Base-by-base conservation (phyloP, 2,329 filamentous ascomycete species). In the Lachnellula subtilissima region DNA sequence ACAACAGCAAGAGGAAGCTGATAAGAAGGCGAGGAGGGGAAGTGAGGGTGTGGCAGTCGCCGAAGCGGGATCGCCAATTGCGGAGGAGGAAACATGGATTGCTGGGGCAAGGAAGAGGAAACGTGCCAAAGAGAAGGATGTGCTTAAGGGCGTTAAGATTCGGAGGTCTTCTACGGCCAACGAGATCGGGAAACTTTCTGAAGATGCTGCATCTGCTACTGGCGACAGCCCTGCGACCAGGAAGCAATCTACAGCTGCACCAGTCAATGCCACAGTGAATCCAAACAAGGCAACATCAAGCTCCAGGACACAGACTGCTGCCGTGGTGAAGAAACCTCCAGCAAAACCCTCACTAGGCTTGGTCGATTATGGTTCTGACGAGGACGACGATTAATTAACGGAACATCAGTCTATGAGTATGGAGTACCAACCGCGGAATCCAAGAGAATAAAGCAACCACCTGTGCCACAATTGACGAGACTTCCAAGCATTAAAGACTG, bases 341-440 rank as follows among this genome's bases (percentile, higher is more conserved):
- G 42, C 55, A 6, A 67, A 67, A 11, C 42, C 51, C 19, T 55
- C 69, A 7, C 51, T 76, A 47, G 75, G 74, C 0, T 65, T 85
- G 40, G 81, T 84, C 12, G 76, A 74, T 55, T 85, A 85, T 60
- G 81, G 76, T 5, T 85, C 81, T 1, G 81, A 83, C 47, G 74
- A 76, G 17, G 77, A 79, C 45, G 76, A 79, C 22, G 70, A 67
- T 66, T 62, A 58, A 47, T 63, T 22, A 4, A 32, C 28, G 12
- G 42, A 19, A 23, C 12, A 45, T 14, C 12, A 17, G 37, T 9
- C 17, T 40, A 9, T 15, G 37, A 40, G 15, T 40, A 17, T 40
- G 15, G 37, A 40, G 14, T 40, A 8, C 37, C 17, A 15, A 17
- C 17, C 5, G 8, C 37, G 37, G n/a, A 9, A 8, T 40, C 9